phyloP scores from a whole-genome alignment of 352 stramenopile species.

The Thalassiosira mediterranea region DNA sequence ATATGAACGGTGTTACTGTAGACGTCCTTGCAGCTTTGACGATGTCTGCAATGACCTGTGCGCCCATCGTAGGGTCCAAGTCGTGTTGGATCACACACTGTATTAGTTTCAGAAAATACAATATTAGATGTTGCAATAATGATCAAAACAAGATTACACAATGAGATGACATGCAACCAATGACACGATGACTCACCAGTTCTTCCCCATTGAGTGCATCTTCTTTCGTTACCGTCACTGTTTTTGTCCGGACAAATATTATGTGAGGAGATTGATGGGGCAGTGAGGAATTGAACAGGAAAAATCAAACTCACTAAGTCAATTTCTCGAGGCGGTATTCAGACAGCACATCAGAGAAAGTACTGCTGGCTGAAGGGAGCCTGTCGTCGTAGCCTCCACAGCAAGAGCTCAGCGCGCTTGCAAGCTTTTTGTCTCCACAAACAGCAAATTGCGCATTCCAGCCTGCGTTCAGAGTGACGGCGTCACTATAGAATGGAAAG shows the following conservation, averaged over 20 bases:
- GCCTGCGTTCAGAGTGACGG: constrained; percentile 35
- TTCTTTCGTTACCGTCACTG: background rate
- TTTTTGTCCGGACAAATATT: too few species aligned
- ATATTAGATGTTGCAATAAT: too few species aligned
- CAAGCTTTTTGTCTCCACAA: constrained; percentile 49
- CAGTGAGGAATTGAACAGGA: background rate
- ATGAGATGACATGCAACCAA: too few species aligned
- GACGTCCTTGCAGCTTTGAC: constrained; percentile 34
- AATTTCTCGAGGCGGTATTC: constrained; percentile 33
- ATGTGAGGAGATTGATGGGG: background rate
- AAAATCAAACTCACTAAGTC: constrained; percentile 9
- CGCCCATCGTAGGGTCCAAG: constrained; percentile 20
- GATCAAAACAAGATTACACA: too few species aligned
- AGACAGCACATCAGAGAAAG: constrained; percentile 34
- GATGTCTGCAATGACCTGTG: constrained; percentile 38
- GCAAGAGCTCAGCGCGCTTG: constrained; percentile 47
- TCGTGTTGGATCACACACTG: constrained; percentile 23
- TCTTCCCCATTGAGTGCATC: constrained; percentile 9
- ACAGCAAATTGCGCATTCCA: constrained; percentile 17
- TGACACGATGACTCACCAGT: too few species aligned
- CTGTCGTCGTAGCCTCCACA: constrained; percentile 30
- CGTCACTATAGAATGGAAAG: constrained; percentile 44
- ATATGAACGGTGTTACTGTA: background rate
- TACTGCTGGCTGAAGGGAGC: background rate
- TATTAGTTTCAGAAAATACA: background rate